These are phyloP conservation scores for Stenocarpella maydis DNA, from an alignment of 2,329 filamentous ascomycete genomes.

Conservation along the genomic window DNA sequence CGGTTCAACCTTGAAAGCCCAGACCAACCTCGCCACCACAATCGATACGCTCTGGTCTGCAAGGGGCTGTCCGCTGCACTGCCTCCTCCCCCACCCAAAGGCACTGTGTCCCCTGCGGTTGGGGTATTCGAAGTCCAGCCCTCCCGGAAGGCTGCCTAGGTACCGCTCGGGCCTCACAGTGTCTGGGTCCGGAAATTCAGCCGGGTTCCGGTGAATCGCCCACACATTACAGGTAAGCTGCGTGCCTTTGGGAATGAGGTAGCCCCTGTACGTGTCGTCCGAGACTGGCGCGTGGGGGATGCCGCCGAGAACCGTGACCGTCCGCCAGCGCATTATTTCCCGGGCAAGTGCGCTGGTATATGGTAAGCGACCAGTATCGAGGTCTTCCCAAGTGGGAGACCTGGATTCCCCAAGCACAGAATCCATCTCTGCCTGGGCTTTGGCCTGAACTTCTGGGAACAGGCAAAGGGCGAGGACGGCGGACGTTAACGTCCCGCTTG, in stretches of 20 bases:
- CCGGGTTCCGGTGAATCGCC: slow-evolving; percentile 16
- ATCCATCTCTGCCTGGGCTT: slow-evolving; percentile 25
- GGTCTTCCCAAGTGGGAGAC: slow-evolving; percentile 24
- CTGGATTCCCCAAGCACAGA: background rate
- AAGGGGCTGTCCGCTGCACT: slow-evolving; percentile 22
- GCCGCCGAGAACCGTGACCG: slow-evolving; percentile 6
- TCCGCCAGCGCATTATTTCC: slow-evolving; percentile 24
- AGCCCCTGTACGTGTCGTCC: slow-evolving; percentile 8
- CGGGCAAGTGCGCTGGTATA: slow-evolving; percentile 8
- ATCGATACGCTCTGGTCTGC: slow-evolving; percentile 25
- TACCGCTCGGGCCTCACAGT: slow-evolving; percentile 14
- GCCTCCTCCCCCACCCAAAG: slow-evolving; percentile 20
- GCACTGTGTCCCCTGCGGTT: slow-evolving; percentile 15
- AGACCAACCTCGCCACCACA: slow-evolving; percentile 18
- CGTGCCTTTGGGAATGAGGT: slow-evolving; percentile 2
- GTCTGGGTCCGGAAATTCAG: slow-evolving; percentile 4
- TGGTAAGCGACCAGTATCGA: background rate
- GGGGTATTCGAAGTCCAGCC: background rate
- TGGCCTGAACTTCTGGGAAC: slow-evolving; percentile 8
- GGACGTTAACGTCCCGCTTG: slow-evolving; percentile 8
- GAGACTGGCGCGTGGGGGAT: background rate
- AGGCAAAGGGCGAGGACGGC: slow-evolving; percentile 13
- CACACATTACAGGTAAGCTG: slow-evolving; percentile 20
- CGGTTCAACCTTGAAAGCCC: slow-evolving; percentile 25
- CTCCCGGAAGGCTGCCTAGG: background rate